Conservation (phyloP, 768 basidiomycete species). For the Mrakia gelida region DNA sequence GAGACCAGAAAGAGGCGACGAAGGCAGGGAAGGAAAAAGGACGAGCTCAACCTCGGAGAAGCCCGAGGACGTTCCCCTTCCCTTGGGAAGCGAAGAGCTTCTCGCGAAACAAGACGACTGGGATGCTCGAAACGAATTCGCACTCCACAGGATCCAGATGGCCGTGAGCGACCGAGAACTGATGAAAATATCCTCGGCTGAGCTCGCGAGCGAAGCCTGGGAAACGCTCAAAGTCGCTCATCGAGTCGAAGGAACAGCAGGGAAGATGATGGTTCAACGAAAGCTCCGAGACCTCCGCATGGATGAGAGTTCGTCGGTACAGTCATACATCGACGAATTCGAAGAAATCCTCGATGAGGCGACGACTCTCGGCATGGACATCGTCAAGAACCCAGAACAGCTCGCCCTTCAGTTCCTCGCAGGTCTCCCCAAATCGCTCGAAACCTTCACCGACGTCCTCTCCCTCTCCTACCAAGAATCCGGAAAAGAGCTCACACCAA, state of each 20-base stretch:
- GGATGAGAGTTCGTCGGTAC: background rate
- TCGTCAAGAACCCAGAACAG: no score
- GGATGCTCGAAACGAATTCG: slow-evolving; percentile 6
- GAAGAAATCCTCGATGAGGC: no score
- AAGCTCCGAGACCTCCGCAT: background rate
- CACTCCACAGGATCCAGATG: slow-evolving; percentile 6
- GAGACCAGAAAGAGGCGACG: no score
- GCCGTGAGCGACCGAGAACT: background rate
- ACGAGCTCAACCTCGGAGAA: no score
- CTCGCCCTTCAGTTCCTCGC: no score
- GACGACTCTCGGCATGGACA: no score
- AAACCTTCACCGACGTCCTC: no score
- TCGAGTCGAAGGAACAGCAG: background rate
- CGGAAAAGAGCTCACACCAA: no score
- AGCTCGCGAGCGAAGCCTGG: background rate
- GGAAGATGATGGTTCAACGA: background rate
- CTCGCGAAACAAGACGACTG: background rate
- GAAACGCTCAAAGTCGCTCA: background rate
- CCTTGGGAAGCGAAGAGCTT: no score
- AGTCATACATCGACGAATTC: background rate
- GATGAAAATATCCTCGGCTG: background rate
- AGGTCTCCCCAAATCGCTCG: background rate
- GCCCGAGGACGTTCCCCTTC: no score
- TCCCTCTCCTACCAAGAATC: no score
- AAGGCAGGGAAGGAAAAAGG: no score